Conservation (phyloP, 2,329 filamentous ascomycete species). For the Ophiosphaerella narmari region DNA sequence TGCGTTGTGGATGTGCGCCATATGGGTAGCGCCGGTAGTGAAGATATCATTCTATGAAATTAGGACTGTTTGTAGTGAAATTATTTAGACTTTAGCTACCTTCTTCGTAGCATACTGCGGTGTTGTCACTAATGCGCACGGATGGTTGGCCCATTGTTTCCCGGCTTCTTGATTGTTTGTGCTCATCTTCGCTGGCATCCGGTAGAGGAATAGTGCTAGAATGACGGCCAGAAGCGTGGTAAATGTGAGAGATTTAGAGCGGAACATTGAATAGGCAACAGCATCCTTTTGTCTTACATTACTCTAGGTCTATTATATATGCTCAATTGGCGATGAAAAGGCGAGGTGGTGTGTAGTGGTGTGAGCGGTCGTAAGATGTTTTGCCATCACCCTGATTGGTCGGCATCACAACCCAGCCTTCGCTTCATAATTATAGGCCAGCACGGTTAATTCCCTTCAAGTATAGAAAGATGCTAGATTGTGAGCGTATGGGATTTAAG, state of each 20-base stretch:
- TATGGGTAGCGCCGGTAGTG: conserved; percentile 42
- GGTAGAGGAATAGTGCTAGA: conserved; percentile 8
- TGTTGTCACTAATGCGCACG: conserved; percentile 32
- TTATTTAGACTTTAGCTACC: conserved; percentile 6
- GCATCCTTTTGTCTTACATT: background rate
- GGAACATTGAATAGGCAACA: conserved; percentile 5
- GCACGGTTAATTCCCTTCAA: too few species aligned
- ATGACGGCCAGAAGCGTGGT: conserved; percentile 4
- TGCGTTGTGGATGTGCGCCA: conserved; percentile 48
- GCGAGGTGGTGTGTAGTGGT: conserved; percentile 16
- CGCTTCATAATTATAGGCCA: too few species aligned
- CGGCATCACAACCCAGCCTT: too few species aligned
- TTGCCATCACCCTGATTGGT: conserved; percentile 1
- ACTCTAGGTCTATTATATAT: background rate
- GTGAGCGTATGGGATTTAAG: too few species aligned
- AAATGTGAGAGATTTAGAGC: conserved; percentile 7
- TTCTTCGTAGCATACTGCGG: conserved; percentile 39
- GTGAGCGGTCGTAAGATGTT: conserved; percentile 19
- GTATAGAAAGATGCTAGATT: too few species aligned
- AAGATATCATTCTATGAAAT: conserved; percentile 34
- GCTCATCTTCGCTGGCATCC: conserved; percentile 7
- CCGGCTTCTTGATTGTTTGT: conserved; percentile 7
- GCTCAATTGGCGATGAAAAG: background rate
- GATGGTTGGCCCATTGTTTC: conserved; percentile 38
- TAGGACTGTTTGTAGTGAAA: background rate